These are phyloP conservation scores for Hypoxylon sp. DNA, from an alignment of 2,329 filamentous ascomycete species.

Conservation along the genomic window DNA sequence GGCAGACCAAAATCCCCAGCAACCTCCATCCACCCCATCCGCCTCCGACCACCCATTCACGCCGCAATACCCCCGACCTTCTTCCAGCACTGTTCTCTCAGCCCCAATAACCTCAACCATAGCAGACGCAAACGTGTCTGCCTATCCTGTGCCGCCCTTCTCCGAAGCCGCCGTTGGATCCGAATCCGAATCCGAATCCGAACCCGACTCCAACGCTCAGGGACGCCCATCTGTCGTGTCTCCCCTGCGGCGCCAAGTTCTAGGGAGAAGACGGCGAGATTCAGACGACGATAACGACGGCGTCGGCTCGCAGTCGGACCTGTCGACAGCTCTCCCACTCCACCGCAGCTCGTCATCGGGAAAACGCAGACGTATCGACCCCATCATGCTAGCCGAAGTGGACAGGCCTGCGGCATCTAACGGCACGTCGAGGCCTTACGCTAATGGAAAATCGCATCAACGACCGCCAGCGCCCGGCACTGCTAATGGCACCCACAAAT, in stretches of 20 bases:
- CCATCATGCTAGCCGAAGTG: constrained; percentile 70
- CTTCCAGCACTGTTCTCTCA: constrained; percentile 57
- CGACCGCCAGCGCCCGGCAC: constrained; percentile 50
- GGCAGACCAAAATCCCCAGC: constrained; percentile 71
- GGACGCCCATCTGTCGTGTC: constrained; percentile 14
- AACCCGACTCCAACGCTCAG: constrained; percentile 20
- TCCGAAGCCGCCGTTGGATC: too few species aligned
- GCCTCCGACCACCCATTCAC: constrained; percentile 72
- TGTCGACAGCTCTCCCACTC: constrained; percentile 38
- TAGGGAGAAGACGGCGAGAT: constrained; percentile 65
- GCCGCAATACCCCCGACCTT: constrained; percentile 59
- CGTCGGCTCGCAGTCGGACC: constrained; percentile 30
- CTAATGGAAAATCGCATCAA: constrained; percentile 64
- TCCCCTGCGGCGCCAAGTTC: constrained; percentile 48
- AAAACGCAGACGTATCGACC: constrained; percentile 66
- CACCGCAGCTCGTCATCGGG: constrained; percentile 43
- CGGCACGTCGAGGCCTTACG: constrained; percentile 59
- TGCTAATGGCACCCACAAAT: constrained; percentile 59
- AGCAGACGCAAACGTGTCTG: constrained; percentile 25
- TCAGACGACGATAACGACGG: constrained; percentile 49
- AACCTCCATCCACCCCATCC: constrained; percentile 63
- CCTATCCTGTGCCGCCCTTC: constrained; percentile 35
- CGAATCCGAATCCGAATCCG: too few species aligned
- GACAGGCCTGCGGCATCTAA: constrained; percentile 60
- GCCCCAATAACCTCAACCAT: constrained; percentile 44